Percentiles rank a stretch among this genome's conserved stretches.
These are phyloP conservation scores for Trichoderma simmonsii DNA, from an alignment of 2,329 filamentous ascomycete genomes.

Conservation along the genomic window DNA sequence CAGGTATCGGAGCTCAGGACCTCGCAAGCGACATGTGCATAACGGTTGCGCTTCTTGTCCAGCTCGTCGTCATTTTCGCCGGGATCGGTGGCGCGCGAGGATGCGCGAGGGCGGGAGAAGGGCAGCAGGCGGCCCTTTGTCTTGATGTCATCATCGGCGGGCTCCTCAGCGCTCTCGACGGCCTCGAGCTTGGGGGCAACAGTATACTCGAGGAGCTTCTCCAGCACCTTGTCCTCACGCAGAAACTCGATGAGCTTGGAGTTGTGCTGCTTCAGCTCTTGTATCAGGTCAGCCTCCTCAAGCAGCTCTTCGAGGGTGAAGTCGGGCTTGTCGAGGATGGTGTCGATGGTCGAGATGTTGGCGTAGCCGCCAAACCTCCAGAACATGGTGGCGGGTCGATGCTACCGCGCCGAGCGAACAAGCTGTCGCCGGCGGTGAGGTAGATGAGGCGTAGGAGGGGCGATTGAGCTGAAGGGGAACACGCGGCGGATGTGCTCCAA, in stretches of 20 bases:
- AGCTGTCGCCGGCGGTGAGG: slow-evolving; percentile 31
- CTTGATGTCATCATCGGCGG: slow-evolving; percentile 50
- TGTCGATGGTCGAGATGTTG: slow-evolving; percentile 94
- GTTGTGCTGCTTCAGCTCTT: slow-evolving; percentile 98
- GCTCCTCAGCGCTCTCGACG: slow-evolving; percentile 49
- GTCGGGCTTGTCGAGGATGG: slow-evolving; percentile 93
- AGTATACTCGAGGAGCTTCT: slow-evolving; percentile 86
- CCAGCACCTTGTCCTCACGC: slow-evolving; percentile 79
- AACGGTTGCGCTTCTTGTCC: slow-evolving; percentile 89
- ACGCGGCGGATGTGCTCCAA: neutral
- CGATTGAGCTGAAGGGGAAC: neutral
- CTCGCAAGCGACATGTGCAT: slow-evolving; percentile 90
- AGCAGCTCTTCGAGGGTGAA: slow-evolving; percentile 94
- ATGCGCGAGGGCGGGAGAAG: slow-evolving; percentile 52
- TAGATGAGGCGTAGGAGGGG: slow-evolving; percentile 21
- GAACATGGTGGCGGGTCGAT: slow-evolving; percentile 73
- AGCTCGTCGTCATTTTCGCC: slow-evolving; percentile 65
- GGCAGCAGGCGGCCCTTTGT: slow-evolving; percentile 42
- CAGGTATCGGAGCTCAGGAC: slow-evolving; percentile 93
- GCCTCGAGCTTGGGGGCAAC: slow-evolving; percentile 70
- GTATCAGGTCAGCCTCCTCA: slow-evolving; percentile 92
- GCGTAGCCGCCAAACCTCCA: slow-evolving; percentile 99
- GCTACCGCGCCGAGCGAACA: slow-evolving; percentile 33
- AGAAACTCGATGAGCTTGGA: slow-evolving; percentile 95
- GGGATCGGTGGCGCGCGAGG: slow-evolving; percentile 48